phyloP scores from a whole-genome alignment of 768 basidiomycete species.

The Tricholoma hemisulphureum region DNA sequence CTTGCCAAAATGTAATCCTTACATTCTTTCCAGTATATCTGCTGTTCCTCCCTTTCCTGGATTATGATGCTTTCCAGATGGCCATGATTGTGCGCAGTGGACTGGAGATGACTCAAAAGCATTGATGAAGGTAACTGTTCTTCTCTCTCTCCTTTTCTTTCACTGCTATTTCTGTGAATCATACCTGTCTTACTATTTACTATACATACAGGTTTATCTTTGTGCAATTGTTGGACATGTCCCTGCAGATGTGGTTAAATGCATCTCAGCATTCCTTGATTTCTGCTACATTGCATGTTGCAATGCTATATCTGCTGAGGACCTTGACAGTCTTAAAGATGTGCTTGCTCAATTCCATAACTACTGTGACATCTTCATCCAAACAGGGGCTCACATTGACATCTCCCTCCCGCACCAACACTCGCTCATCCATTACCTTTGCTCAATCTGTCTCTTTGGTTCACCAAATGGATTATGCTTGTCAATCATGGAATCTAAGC shows the following conservation, averaged over 20 bases:
- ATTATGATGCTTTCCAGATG: slow-evolving; percentile 3
- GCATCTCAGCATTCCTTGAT: not conserved
- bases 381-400: not conserved
- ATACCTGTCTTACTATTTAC: not conserved
- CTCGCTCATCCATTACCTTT: not conserved
- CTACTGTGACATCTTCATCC: not conserved
- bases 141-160: not conserved
- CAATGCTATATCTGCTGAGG: not conserved
- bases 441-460: not conserved
- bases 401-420: not conserved
- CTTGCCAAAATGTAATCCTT: not conserved
- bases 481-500: not conserved
- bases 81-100: slow-evolving; percentile 1
- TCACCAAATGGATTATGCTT: slow-evolving; percentile 22
- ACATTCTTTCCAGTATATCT: not conserved
- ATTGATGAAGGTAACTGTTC: not conserved
- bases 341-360: not conserved
- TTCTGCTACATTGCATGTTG: not conserved
- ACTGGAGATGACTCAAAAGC: slow-evolving; percentile 7
- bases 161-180: not conserved
- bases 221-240: not conserved
- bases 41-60: slow-evolving; percentile 1
- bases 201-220: not conserved
- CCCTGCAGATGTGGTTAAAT: not conserved
- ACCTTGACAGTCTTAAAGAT: not conserved